phyloP scores from a whole-genome alignment of 2,329 filamentous ascomycete species.

The Coleophoma eucalyptorum region DNA sequence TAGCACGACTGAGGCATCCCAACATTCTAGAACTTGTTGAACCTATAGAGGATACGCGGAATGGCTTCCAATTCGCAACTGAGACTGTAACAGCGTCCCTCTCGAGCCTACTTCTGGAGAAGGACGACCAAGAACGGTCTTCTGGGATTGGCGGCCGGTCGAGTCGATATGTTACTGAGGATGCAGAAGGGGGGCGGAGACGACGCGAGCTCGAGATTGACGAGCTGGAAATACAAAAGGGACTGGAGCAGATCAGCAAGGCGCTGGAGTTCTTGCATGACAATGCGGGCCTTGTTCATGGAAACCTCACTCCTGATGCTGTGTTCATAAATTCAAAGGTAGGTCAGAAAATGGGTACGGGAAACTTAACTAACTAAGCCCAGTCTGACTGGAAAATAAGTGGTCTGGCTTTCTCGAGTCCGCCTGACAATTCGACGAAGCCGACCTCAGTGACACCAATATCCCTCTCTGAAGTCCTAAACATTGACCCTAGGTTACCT shows the following conservation, averaged over 20 bases:
- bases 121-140: slow-evolving; percentile 77
- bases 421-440: slow-evolving; percentile 70
- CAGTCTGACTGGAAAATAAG: slow-evolving; percentile 98
- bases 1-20: slow-evolving; percentile 86
- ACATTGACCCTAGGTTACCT: slow-evolving; percentile 81
- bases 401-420: slow-evolving; percentile 85
- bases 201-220: slow-evolving; percentile 88
- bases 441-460: slow-evolving; percentile 75
- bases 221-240: slow-evolving; percentile 96
- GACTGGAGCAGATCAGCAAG: slow-evolving; percentile 86
- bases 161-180: slow-evolving; percentile 78
- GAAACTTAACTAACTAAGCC: slow-evolving; percentile 27
- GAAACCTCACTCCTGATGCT: slow-evolving; percentile 89
- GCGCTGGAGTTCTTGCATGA: slow-evolving; percentile 94
- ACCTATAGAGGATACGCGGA: slow-evolving; percentile 90
- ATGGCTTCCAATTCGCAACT: slow-evolving; percentile 91
- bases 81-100: slow-evolving; percentile 90
- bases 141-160: slow-evolving; percentile 66
- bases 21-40: slow-evolving; percentile 90
- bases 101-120: slow-evolving; percentile 75
- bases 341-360: slow-evolving; percentile 24
- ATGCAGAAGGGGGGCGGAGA: slow-evolving; percentile 67
- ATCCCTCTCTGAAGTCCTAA: slow-evolving; percentile 77
- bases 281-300: slow-evolving; percentile 89
- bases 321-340: slow-evolving; percentile 92